Percentiles rank a stretch among this genome's conserved stretches.
phyloP scores from a whole-genome alignment of 495 filamentous ascomycete genomes.

The Talaromyces adpressus region DNA sequence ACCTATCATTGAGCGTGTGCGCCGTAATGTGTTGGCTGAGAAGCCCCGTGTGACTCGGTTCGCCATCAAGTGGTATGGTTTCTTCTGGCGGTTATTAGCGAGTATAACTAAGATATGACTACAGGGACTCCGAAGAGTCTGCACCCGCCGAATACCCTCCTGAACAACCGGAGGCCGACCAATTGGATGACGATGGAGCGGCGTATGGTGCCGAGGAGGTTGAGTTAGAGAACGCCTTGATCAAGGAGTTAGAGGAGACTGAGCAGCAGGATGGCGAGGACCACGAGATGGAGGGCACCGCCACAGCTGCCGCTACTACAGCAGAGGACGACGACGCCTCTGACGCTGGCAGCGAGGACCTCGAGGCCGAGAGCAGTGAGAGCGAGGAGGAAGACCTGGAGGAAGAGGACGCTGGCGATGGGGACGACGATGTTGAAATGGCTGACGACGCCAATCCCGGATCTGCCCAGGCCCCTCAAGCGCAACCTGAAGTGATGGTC shows the following conservation, averaged over 20 bases:
- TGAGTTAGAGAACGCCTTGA: constrained; percentile 44
- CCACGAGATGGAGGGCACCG: constrained; percentile 76
- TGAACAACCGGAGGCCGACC: constrained; percentile 92
- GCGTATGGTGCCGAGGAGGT: constrained; percentile 78
- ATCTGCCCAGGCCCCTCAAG: constrained; percentile 21
- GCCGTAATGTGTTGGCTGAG: constrained; percentile 87
- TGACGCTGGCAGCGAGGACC: constrained; percentile 87
- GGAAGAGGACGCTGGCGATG: constrained; percentile 61
- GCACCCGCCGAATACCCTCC: constrained; percentile 94
- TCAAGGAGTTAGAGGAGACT: constrained; percentile 52
- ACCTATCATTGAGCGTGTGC: constrained; percentile 83
- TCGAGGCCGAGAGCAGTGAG: constrained; percentile 87
- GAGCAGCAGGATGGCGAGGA: constrained; percentile 52
- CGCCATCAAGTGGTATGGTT: constrained; percentile 91
- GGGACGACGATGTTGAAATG: constrained; percentile 80
- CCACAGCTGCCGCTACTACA: constrained; percentile 51
- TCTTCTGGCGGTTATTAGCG: not conserved
- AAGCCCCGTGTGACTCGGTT: constrained; percentile 97
- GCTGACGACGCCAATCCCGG: constrained; percentile 48
- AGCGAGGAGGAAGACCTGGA: constrained; percentile 81
- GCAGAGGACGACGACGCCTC: constrained; percentile 68
- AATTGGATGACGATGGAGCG: constrained; percentile 71
- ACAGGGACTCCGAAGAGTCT: constrained; percentile 91
- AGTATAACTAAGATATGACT: constrained; percentile 4
- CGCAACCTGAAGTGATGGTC: constrained; percentile 46